phyloP scores from a whole-genome alignment of 2,329 filamentous ascomycete species.

The Colletotrichum tabaci region DNA sequence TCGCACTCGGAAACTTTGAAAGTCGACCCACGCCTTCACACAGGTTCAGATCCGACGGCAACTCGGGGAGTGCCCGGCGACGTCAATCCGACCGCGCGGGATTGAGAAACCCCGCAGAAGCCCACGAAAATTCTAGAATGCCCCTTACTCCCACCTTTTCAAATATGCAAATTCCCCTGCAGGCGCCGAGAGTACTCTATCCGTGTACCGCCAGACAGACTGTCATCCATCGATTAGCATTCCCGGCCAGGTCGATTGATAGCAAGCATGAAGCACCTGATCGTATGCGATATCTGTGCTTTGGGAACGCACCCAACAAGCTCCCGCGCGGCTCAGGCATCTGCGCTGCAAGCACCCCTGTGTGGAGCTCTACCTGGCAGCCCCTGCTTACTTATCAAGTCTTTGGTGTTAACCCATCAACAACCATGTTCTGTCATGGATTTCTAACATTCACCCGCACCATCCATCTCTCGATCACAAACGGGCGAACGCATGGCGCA shows the following conservation, averaged over 20 bases:
- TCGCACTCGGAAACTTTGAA: background rate
- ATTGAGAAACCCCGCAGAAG: no score
- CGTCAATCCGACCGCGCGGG: background rate
- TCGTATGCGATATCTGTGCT: background rate
- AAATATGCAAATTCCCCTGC: no score
- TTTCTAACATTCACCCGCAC: background rate
- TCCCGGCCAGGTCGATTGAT: no score
- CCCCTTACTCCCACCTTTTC: background rate
- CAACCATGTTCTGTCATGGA: background rate
- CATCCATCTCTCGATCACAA: background rate
- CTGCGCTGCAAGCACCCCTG: background rate
- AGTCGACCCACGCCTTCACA: background rate
- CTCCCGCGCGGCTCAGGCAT: constrained; percentile 29
- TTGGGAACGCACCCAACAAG: background rate
- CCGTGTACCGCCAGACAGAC: background rate
- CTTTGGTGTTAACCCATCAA: background rate
- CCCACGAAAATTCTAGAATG: constrained; percentile 36
- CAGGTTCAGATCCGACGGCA: background rate
- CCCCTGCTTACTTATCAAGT: constrained; percentile 6
- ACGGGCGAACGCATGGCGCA: background rate
- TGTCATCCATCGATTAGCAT: no score
- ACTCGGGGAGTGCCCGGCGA: background rate
- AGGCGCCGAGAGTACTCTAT: background rate
- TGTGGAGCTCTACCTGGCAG: background rate
- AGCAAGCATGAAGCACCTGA: background rate